A percentile compares a stretch with the other conserved stretches of the same genome.
These are phyloP conservation scores for Pistacia atlantica DNA, from an alignment of 345 rosid genomes.

Conservation along the genomic window DNA sequence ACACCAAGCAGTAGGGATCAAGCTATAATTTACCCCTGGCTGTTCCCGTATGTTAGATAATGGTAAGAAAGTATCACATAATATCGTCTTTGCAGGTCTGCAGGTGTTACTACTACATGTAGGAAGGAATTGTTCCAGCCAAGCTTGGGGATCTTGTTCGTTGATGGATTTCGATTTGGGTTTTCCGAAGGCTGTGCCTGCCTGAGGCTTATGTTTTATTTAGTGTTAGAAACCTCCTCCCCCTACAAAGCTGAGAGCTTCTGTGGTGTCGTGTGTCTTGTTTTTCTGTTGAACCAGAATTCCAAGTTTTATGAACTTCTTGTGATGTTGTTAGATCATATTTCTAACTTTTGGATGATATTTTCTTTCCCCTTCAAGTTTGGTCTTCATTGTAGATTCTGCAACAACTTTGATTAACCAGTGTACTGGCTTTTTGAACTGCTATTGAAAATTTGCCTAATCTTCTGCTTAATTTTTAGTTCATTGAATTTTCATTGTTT, in stretches of 20 bases:
- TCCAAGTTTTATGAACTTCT: conserved; percentile 8
- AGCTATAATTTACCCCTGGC: conserved; percentile 27
- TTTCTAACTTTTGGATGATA: conserved; percentile 21
- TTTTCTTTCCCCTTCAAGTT: neutral
- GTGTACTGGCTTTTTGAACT: neutral
- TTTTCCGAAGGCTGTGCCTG: conserved; percentile 29
- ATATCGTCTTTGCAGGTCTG: conserved; percentile 49
- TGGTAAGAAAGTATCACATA: conserved; percentile 42
- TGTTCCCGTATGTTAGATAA: conserved; percentile 33
- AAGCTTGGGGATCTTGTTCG: conserved; percentile 27
- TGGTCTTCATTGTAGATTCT: neutral
- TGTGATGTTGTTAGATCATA: conserved; percentile 15
- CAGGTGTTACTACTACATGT: conserved; percentile 38
- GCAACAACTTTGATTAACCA: neutral
- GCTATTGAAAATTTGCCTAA: neutral
- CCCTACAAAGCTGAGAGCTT: conserved; percentile 17
- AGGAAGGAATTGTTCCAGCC: conserved; percentile 29
- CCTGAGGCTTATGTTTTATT: conserved; percentile 23
- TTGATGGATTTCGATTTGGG: conserved; percentile 32
- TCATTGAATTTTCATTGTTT: neutral
- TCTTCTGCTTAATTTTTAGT: neutral
- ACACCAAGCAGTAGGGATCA: conserved; percentile 43
- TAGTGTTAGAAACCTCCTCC: conserved; percentile 30
- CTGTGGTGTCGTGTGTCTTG: conserved; percentile 18
- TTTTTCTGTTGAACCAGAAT: conserved; percentile 29